A percentile compares a stretch with the other conserved stretches of the same genome.
Evolutionary conservation across 2,329 filamentous ascomycete genomes (phyloP).

Genomic region (Zymoseptoria ardabiliae): DNA sequence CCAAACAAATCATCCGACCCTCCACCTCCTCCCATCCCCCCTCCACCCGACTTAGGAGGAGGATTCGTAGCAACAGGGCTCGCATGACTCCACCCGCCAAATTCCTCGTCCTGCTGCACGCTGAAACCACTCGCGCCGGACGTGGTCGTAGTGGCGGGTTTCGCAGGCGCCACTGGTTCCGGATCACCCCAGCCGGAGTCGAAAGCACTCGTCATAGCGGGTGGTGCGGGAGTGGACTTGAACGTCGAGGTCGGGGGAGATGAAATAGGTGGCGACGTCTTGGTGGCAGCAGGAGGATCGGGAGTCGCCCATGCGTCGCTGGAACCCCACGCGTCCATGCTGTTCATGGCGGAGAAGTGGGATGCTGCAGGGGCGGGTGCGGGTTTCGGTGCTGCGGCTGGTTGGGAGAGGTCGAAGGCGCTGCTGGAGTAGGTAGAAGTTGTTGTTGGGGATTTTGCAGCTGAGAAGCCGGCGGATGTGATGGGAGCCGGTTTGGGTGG

Average conservation of each 20-base stretch:
- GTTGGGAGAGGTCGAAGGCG: slow-evolving; percentile 70
- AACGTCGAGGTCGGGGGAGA: slow-evolving; percentile 38
- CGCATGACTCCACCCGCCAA: slow-evolving; percentile 86
- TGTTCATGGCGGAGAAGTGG: slow-evolving; percentile 39
- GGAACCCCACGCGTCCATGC: slow-evolving; percentile 73
- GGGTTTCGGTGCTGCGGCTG: slow-evolving; percentile 29
- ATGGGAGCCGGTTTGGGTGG: slow-evolving; percentile 30
- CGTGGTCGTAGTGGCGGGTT: slow-evolving; percentile 25
- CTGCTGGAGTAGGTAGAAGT: slow-evolving; percentile 36
- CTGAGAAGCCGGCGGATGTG: slow-evolving; percentile 12
- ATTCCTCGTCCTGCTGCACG: slow-evolving; percentile 85
- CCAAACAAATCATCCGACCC: slow-evolving; percentile 76
- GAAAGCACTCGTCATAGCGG: slow-evolving; percentile 25
- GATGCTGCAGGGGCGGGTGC: slow-evolving; percentile 26
- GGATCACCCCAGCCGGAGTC: slow-evolving; percentile 59
- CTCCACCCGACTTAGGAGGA: slow-evolving; percentile 44
- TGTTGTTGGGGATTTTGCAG: slow-evolving; percentile 23
- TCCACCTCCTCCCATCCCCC: slow-evolving; percentile 44
- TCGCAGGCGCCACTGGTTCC: slow-evolving; percentile 38
- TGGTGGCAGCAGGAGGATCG: slow-evolving; percentile 39
- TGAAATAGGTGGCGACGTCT: slow-evolving; percentile 32
- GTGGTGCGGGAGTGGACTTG: slow-evolving; percentile 28
- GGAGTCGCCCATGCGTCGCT: slow-evolving; percentile 74
- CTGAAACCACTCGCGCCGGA: slow-evolving; percentile 30
- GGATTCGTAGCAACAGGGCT: slow-evolving; percentile 38